phyloP scores from a whole-genome alignment of 176 grass and related monocot species.

The Saccharum officinarum region DNA sequence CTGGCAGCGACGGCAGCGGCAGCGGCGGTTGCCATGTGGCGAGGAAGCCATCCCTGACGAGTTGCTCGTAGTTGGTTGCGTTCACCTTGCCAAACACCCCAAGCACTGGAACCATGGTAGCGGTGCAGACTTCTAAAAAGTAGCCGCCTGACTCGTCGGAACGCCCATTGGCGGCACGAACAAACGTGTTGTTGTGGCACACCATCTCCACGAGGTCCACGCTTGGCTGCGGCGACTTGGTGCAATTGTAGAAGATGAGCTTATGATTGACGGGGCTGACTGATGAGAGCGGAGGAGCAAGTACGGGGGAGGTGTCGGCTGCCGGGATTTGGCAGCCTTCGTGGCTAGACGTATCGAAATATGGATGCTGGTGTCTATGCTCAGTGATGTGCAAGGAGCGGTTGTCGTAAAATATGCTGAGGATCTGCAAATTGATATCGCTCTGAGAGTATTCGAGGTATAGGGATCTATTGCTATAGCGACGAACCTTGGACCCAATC shows the following conservation, averaged over 20 bases:
- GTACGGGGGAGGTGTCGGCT: background rate
- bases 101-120: background rate
- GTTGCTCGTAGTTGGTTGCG: background rate
- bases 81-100: no score
- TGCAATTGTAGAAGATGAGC: background rate
- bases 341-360: background rate
- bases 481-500: background rate
- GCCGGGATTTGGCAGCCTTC: background rate
- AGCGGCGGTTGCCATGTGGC: no score
- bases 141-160: background rate
- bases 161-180: background rate
- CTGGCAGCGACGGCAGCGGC: no score
- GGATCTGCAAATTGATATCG: fast-evolving
- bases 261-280: background rate
- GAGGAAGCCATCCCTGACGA: background rate
- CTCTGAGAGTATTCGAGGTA: background rate
- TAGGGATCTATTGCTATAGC: fast-evolving
- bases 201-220: background rate
- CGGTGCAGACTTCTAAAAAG: background rate
- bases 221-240: background rate
- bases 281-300: background rate
- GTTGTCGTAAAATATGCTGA: conserved; percentile 26
- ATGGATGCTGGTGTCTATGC: fast-evolving
- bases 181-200: background rate
- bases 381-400: background rate